phyloP scores from a whole-genome alignment of 352 stramenopile species.

The Pythium apleroticum region DNA sequence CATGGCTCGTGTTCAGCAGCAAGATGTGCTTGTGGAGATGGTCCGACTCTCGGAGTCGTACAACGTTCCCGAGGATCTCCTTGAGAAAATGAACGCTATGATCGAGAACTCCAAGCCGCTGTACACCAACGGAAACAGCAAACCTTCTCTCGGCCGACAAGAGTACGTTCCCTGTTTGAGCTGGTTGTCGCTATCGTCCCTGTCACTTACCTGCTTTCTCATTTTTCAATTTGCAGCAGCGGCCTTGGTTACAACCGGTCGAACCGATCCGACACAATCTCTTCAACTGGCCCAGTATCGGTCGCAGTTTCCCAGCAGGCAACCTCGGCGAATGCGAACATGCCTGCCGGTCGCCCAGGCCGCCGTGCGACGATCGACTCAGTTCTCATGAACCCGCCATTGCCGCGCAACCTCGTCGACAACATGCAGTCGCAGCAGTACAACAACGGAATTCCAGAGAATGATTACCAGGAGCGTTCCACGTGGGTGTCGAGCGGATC shows the following conservation, averaged over 20 bases:
- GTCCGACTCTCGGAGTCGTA: conserved; percentile 55
- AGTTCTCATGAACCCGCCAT: conserved; percentile 30
- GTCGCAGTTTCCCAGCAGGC: conserved; percentile 49
- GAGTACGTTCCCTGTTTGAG: conserved; percentile 18
- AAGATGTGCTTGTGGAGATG: conserved; percentile 48
- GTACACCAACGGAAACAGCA: conserved; percentile 25
- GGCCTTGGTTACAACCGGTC: conserved; percentile 37
- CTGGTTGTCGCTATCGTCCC: background rate
- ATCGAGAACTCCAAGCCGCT: conserved; percentile 42
- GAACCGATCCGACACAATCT: conserved; percentile 59
- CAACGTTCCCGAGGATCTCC: conserved; percentile 43
- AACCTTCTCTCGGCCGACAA: conserved; percentile 19
- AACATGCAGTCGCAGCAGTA: conserved; percentile 19
- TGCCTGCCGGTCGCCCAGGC: conserved; percentile 19
- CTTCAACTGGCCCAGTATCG: conserved; percentile 57
- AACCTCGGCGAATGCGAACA: conserved; percentile 19
- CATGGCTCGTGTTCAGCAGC: conserved; percentile 64
- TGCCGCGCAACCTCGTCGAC: conserved; percentile 31
- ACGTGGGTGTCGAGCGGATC: conserved; percentile 31
- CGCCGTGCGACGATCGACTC: conserved; percentile 33
- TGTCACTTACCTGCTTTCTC: background rate
- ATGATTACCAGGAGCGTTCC: conserved; percentile 30
- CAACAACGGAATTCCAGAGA: conserved; percentile 15
- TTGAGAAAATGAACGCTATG: conserved; percentile 55
- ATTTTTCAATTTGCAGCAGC: conserved; percentile 14